Base-by-base conservation (phyloP, 345 rosid species). In the Carallia pectinifolia region DNA sequence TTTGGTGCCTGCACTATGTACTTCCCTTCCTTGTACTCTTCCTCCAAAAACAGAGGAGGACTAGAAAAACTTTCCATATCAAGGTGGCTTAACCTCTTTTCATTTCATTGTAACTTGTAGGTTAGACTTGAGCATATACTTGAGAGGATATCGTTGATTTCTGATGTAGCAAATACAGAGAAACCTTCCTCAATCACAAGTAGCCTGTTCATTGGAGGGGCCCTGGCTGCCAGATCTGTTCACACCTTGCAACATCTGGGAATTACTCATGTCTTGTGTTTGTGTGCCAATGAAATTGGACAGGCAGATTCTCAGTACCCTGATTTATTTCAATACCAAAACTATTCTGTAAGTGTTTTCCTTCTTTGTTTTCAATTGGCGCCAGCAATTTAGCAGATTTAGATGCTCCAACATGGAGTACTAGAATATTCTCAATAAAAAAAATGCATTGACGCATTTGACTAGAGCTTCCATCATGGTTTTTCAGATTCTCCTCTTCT, bases 271-370 rank as follows among this genome's bases (percentile, higher is more conserved):
- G 71, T 92, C 61, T 77, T 96, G 76, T 96, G 99, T 74, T 78
- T 96, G 59, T 96, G 99, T 68, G 91, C 98, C 68, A 96, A 90
- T 83, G 99, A 95, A 79, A 95, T 88, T 40, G 99, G 99, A 61
- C 99, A 95, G 72, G 84, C 98, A 19, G 99, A 95, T 78, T 87
- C 97, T 60, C 99, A 95, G 75, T 81, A 73, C 72, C 94, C 89
- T 2, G 93, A 89, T 66, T 82, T 89, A 53, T 95, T 90, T 63
- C 63, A 86, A 75, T 92, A 96, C 86, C 74, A 81, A 82, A 96
- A 96, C 67, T 92, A 85, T 82, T 89, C 94, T 9, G 99, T 92
- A 70, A 85, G 97, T 81, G 33, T 71, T 47, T 58, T 48, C 36
- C 6, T 67, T 62, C 53, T 38, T 36, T 71, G 38, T 72, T 37